Evolutionary conservation across 768 basidiomycete species (phyloP), one percentile per base, ranked within the genome.

Genomic region (Podaxis sp.): DNA sequence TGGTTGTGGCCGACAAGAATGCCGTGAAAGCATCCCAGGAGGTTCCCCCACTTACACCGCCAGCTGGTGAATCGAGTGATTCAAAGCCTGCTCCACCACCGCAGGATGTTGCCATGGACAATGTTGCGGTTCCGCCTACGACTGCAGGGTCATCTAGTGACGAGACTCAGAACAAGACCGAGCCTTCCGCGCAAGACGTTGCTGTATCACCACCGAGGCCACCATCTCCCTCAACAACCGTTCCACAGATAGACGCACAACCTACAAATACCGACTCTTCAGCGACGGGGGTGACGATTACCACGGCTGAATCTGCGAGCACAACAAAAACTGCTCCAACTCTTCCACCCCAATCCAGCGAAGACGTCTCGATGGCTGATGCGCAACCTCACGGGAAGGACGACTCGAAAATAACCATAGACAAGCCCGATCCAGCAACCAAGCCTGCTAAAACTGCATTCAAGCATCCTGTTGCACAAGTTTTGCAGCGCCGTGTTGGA

Each of bases 401-500:
- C 36, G 59, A 51, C 33, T n/a, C 46, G 8, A 56, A 59, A 59
- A 56, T 9, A 9, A 33, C 33, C 33, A 9, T 55, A 59, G 64
- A 44, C 33, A 55, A 51, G 54, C 57, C 52, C n/a, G 59, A 57
- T 40, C 61, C 64, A 15, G 36, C 59, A 24, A 56, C 63, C 15
- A 52, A 56, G 26, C 61, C 68, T 42, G 53, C 66, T 19, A 51
- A 55, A 11, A 64, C 63, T n/a, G 63, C 61, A 4, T 64, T 66
- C 13, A 70, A 68, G 33, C 64, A 70, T 49, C 67, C 65, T 60
- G 61, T 70, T 57, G 69, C 78, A 28, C 79, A 78, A 61, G 74
- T 78, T 30, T 66, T 80, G 30, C 78, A 78, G 64, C 71, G 74
- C 17, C 73, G 75, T 40, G 66, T 80, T 11, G 70, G 69, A 2